Base-by-base conservation (phyloP, 1,284 basidiomycete genomes). In the Anthracocystis walkeri region DNA sequence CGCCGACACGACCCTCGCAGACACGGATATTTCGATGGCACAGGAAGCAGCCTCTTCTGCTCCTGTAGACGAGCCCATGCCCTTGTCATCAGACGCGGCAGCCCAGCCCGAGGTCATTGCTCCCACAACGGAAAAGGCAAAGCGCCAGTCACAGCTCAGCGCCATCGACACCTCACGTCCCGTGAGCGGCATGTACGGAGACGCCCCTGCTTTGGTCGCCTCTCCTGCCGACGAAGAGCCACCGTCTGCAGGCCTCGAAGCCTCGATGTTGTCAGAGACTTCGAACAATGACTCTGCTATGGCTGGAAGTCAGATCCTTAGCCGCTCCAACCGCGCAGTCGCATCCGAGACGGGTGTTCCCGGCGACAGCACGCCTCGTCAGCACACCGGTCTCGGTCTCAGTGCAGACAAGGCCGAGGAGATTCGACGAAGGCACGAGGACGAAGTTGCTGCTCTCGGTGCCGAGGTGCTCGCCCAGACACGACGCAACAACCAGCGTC, bases 381-480 rank as follows among this genome's bases (percentile, higher is more conserved):
- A 74, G 21, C 67, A 66, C 58, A 65, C 69, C n/a, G 64, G 76
- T 25, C 40, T 72, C 11, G 76, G 63, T 21, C 65, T 79, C 33
- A 66, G 64, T 4, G 71, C 73, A 20, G 64, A 70, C 31, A 75
- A 75, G 49, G 80, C 79, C 7, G 77, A 77, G 18, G 79, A 81
- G 58, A 69, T 82, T 25, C 75, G 78, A 23, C 69, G 81, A 23
- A 74, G 82, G 41, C 78, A 82, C 73, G 81, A 84, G 51, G 68
- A 77, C 41, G 82, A 84, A 50, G 81, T 84, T 12, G 66, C 64
- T 4, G 82, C 82, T 31, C 70, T 84, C 16, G 82, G 82, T 25
- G 78, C 67, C n/a, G 80, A 82, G 41, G 81, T 78, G 16, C 66
- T 84, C 2, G 73, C 75, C 0, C 72, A 77, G 51, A 75, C 74